Evolutionary conservation across 2,329 filamentous ascomycete species (phyloP), one percentile per base, ranked within the genome.

Genomic region (Keithomyces neogunnii): DNA sequence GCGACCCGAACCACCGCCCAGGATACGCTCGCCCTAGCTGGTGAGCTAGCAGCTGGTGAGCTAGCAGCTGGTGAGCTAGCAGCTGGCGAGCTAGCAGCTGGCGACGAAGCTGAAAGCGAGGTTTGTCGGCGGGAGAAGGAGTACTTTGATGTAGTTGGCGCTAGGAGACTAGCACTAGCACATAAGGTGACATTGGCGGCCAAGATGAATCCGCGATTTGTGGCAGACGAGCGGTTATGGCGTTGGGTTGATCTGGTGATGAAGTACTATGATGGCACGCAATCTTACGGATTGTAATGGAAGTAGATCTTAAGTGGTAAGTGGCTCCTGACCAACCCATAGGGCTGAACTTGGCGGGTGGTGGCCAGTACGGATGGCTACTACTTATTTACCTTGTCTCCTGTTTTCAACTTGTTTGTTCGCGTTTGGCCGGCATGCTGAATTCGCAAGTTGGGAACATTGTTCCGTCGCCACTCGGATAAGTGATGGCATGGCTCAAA

Each of bases 181-280:
- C 53, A 47, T 31, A 57, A 55, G 51, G 50, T 57, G 47, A 47
- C 45, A 48, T 32, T 55, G 26, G 53, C 53, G 38, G 48, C 50
- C 36, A 51, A 53, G 51, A 54, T 51, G 45, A 57, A 57, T 38
- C 51, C 53, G 42, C 51, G 36, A 47, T 55, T 55, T 51, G 50
- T 57, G 33, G 55, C 55, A 49, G 55, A 57, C 47, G 42, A 35
- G 38, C 55, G 55, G 42, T 50, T 55, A 30, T 57, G 55, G 55
- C 47, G 48, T 45, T 57, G 56, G 54, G 36, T 54, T 51, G 49
- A 53, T 55, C 6, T 35, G 33, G 33, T 35, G 6, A 35, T 47
- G 39, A 47, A 52, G 40, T 48, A 54, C 47, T 55, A 59, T 5
- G 63, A 67, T 52, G 62, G 64, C 33, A 11, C 33, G 33, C 6